These are phyloP conservation scores for Alternaria consortialis DNA, from an alignment of 2,329 filamentous ascomycete genomes.

Conservation along the genomic window DNA sequence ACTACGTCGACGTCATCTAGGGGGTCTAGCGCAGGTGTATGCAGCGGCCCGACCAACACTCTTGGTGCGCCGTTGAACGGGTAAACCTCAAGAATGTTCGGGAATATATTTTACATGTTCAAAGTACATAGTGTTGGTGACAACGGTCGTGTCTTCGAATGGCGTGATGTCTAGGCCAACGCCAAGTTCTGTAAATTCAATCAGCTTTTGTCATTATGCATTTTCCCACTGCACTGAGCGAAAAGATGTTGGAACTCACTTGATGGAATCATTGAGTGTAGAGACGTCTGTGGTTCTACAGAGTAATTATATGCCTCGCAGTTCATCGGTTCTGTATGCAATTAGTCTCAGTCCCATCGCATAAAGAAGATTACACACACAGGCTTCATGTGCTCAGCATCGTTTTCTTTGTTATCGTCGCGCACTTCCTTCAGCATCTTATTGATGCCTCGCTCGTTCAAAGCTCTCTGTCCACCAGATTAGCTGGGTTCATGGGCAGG, in stretches of 20 bases:
- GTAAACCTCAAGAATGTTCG: neutral
- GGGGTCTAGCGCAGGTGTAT: slow-evolving; percentile 15
- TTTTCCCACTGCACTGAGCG: neutral
- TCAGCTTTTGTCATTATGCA: neutral
- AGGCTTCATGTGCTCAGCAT: slow-evolving; percentile 69
- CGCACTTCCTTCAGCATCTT: slow-evolving; percentile 90
- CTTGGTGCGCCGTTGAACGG: neutral
- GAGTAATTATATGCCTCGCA: neutral
- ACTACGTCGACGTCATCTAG: slow-evolving; percentile 23
- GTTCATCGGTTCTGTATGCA: slow-evolving; percentile 12
- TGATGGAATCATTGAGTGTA: neutral
- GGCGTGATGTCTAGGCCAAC: neutral
- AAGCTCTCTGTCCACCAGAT: slow-evolving; percentile 68
- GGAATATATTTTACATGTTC: neutral
- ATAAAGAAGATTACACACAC: slow-evolving; percentile 23
- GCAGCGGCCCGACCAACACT: slow-evolving; percentile 4
- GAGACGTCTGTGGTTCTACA: neutral
- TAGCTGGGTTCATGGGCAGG: slow-evolving; percentile 3
- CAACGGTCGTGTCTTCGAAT: neutral
- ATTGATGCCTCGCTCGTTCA: slow-evolving; percentile 91
- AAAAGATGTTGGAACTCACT: neutral
- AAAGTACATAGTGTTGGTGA: neutral
- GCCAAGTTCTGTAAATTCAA: neutral
- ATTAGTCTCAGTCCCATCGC: neutral
- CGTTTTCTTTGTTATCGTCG: slow-evolving; percentile 88